These are phyloP conservation scores for Apiospora marii DNA, from an alignment of 2,329 filamentous ascomycete species.

Conservation along the genomic window DNA sequence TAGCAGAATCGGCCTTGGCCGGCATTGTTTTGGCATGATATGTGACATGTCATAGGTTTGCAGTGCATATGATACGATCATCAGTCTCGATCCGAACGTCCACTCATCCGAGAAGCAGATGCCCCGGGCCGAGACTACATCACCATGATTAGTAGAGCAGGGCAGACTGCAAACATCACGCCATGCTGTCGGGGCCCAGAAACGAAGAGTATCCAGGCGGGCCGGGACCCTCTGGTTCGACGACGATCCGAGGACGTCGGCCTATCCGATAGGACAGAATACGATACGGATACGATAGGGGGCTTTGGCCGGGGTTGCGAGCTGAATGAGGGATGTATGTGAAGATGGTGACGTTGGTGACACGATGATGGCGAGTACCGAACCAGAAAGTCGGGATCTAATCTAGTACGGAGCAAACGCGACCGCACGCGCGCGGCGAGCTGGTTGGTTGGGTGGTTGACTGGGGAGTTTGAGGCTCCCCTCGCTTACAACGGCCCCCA, in stretches of 20 bases:
- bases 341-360: neutral
- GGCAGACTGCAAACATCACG: too few relatives aligned
- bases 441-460: too few relatives aligned
- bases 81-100: neutral
- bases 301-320: too few relatives aligned
- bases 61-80: neutral
- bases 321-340: neutral
- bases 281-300: neutral
- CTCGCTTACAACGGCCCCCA: constrained; percentile 3
- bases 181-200: neutral
- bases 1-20: neutral
- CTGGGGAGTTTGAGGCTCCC: neutral
- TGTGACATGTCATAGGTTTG: neutral
- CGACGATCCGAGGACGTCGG: neutral
- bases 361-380: neutral
- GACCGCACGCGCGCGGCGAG: neutral
- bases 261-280: neutral
- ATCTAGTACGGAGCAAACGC: neutral
- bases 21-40: neutral
- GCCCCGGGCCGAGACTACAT: neutral
- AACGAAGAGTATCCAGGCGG: neutral
- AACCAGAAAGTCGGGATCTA: neutral
- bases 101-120: neutral
- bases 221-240: neutral
- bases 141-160: neutral